Evolutionary conservation across 2,329 filamentous ascomycete species (phyloP), one percentile per base, ranked within the genome.

Genomic region (Aspergillus floridensis): DNA sequence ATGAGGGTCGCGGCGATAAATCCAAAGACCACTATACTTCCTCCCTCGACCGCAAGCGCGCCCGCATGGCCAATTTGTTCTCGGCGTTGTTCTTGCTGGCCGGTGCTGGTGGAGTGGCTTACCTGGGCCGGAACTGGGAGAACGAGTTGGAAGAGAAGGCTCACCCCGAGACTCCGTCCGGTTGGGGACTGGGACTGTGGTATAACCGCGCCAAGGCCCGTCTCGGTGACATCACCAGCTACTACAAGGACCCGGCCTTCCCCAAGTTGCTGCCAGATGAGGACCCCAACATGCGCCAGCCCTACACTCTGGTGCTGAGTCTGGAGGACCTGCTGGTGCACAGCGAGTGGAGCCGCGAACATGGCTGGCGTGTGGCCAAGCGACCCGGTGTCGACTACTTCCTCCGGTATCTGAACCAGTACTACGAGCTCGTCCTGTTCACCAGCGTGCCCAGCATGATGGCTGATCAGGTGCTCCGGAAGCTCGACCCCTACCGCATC

Each of bases 341-440:
- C 79, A 96, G 91, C 72, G 92, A 96, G 74, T 99, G 95, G 95
- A 86, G 87, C 24, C 86, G 93, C 59, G 91, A 98, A 74, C 90
- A 97, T 72, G 95, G 95, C 60, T 99, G 95, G 92, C 87, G 93
- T 66, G 84, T 96, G 62, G 95, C 95, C 29, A 99, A 99, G 81
- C 86, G 95, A 53, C 95, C 95, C 38, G 95, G 95, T 49, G 86
- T 96, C 62, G 95, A 99, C 79, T 99, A 99, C 80, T 99, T 99
- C 80, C 80, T 99, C 64, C 91, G 91, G 72, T 99, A 99, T 76
- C 84, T 99, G 52, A 93, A 91, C 77, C 93, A 97, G 76, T 98
- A 99, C 83, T 99, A 97, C 74, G 95, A 99, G 77, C 83, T 99
- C 57, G 95, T 98, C 55, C 86, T 99, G 65, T 99, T 98, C 80